Evolutionary conservation across 495 filamentous ascomycete genomes (phyloP).

Genomic region (Filosporella fistucella): DNA sequence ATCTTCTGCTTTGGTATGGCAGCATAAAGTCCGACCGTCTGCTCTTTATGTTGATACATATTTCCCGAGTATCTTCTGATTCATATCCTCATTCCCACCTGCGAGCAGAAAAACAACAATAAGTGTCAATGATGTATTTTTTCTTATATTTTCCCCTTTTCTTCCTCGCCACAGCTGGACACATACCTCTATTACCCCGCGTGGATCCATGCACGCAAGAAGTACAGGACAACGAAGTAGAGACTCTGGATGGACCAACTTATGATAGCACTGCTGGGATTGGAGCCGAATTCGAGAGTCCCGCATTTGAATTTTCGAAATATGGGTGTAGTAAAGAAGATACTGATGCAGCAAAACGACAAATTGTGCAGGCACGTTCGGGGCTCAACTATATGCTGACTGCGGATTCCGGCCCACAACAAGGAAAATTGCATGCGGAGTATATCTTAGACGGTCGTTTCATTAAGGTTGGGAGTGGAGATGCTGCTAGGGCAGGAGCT

Average conservation of each 20-base stretch:
- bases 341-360: constrained; percentile 12
- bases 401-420: constrained; percentile 4
- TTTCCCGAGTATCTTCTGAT: too few relatives aligned
- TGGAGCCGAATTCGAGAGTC: constrained; percentile 21
- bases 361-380: not conserved
- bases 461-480: constrained; percentile 13
- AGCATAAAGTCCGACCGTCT: not conserved
- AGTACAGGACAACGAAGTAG: constrained; percentile 7
- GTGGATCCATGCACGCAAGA: constrained; percentile 5
- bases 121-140: constrained; percentile 10
- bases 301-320: not conserved
- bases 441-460: constrained; percentile 8
- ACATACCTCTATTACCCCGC: constrained; percentile 6
- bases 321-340: constrained; percentile 8
- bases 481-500: constrained; percentile 9
- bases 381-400: constrained; percentile 10
- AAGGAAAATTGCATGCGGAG: constrained; percentile 9
- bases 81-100: not conserved
- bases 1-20: constrained; percentile 1
- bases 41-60: too few relatives aligned
- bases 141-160: constrained; percentile 1
- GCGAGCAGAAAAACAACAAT: constrained; percentile 2
- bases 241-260: constrained; percentile 11
- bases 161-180: not conserved
- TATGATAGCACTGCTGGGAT: constrained; percentile 18